Evolutionary conservation across 2,329 filamentous ascomycete species (phyloP).

Genomic region (Phialemoniopsis sp.): DNA sequence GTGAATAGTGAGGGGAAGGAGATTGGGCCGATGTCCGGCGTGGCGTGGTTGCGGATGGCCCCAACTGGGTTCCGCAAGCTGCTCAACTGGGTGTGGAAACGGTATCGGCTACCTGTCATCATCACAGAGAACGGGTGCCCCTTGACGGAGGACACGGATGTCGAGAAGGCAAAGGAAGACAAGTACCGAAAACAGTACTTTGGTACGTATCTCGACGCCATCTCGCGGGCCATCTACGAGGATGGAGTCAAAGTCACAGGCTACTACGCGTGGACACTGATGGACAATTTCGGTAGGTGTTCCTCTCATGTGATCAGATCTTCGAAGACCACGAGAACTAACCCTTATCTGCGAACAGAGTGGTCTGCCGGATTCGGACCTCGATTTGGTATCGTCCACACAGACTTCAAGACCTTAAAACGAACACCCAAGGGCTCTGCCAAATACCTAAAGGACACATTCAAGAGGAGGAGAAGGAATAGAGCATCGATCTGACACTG

Average conservation of each 20-base stretch:
- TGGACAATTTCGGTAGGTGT: slow-evolving; percentile 27
- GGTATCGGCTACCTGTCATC: slow-evolving; percentile 20
- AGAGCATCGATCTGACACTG: too few relatives aligned
- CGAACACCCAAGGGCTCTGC: too few relatives aligned
- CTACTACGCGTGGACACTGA: slow-evolving; percentile 29
- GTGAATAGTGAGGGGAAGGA: too few relatives aligned
- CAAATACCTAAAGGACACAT: too few relatives aligned
- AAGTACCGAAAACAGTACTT: slow-evolving; percentile 14
- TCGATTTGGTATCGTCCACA: slow-evolving; percentile 3
- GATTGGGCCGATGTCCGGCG: slow-evolving; percentile 7
- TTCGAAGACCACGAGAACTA: neutral
- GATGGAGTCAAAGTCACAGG: slow-evolving; percentile 22
- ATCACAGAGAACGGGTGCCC: slow-evolving; percentile 25
- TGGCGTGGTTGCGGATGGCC: slow-evolving; percentile 10
- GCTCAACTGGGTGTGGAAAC: slow-evolving; percentile 15
- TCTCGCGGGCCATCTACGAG: slow-evolving; percentile 17
- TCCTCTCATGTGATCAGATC: neutral
- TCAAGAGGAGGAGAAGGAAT: too few relatives aligned
- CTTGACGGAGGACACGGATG: slow-evolving; percentile 16
- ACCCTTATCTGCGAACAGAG: slow-evolving; percentile 9
- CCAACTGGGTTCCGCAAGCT: slow-evolving; percentile 21
- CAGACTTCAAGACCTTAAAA: too few relatives aligned
- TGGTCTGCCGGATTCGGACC: slow-evolving; percentile 20
- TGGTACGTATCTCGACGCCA: slow-evolving; percentile 16
- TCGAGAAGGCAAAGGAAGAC: slow-evolving; percentile 9